Conservation (phyloP, 208 protist genomes). For the Wallacemonas sp. region DNA sequence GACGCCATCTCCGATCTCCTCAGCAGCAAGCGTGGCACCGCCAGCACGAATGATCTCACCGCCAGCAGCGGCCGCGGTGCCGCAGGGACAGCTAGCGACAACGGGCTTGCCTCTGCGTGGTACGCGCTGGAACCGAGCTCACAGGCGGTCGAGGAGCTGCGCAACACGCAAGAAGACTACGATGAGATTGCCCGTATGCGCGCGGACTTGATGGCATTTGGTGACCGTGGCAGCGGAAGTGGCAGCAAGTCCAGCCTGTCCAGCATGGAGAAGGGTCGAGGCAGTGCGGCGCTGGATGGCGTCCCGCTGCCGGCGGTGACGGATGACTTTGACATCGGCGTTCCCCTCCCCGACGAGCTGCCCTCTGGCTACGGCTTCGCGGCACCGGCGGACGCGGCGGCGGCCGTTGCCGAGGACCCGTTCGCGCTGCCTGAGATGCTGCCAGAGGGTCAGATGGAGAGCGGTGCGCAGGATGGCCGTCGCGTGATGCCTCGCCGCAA, state of each 20-base stretch:
- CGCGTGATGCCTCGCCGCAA: slow-evolving; percentile 14
- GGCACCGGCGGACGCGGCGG: background rate
- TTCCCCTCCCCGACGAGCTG: slow-evolving; percentile 71
- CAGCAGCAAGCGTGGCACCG: slow-evolving; percentile 1
- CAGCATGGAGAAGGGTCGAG: slow-evolving; percentile 85
- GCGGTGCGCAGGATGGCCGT: background rate
- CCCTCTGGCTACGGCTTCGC: slow-evolving; percentile 32
- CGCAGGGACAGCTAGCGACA: slow-evolving; percentile 21
- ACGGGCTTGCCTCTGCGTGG: slow-evolving; percentile 60
- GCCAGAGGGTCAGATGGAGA: background rate
- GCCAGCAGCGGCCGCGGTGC: slow-evolving; percentile 9
- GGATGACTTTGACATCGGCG: slow-evolving; percentile 82
- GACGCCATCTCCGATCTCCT: slow-evolving; percentile 81
- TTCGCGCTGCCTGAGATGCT: slow-evolving; percentile 27
- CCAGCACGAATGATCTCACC: background rate
- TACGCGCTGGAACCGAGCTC: slow-evolving; percentile 77
- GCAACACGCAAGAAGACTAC: slow-evolving; percentile 70
- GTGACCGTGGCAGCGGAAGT: slow-evolving; percentile 62
- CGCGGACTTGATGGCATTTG: slow-evolving; percentile 79
- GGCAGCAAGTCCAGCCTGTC: slow-evolving; percentile 80
- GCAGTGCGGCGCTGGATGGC: slow-evolving; percentile 35
- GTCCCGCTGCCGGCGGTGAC: slow-evolving; percentile 41
- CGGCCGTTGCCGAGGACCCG: slow-evolving; percentile 13
- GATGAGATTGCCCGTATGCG: slow-evolving; percentile 83
- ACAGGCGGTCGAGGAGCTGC: slow-evolving; percentile 49